Percentiles rank a stretch among this genome's conserved stretches.
phyloP scores from a whole-genome alignment of 2,329 filamentous ascomycete species.

The Aspergillus sp. region DNA sequence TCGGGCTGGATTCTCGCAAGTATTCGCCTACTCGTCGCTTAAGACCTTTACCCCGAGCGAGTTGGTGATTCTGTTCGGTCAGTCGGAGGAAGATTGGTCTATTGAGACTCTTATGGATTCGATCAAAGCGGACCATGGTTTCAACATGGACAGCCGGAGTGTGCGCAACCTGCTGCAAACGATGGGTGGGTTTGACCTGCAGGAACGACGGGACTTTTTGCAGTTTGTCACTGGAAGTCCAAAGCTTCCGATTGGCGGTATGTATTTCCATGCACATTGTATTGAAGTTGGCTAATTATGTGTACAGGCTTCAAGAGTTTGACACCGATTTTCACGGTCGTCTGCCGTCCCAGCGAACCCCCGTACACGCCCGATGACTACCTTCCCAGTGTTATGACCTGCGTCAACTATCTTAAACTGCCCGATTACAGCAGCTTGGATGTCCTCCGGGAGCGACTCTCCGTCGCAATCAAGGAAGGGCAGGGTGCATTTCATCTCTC shows the following conservation, averaged over 20 bases:
- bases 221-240: conserved; percentile 98
- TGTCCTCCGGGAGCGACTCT: conserved; percentile 69
- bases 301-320: conserved; percentile 82
- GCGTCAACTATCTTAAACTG: conserved; percentile 97
- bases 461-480: conserved; percentile 83
- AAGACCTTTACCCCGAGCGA: conserved; percentile 93
- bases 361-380: conserved; percentile 95
- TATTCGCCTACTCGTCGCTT: conserved; percentile 89
- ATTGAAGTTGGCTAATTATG: conserved; percentile 4
- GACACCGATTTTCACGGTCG: conserved; percentile 97
- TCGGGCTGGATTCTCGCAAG: conserved; percentile 81
- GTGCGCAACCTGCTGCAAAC: conserved; percentile 87
- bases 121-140: conserved; percentile 97
- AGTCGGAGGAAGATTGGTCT: conserved; percentile 92
- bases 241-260: conserved; percentile 96
- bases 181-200: conserved; percentile 76
- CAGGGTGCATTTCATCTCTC: conserved; percentile 97
- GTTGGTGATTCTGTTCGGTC: conserved; percentile 87
- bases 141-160: conserved; percentile 95
- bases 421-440: conserved; percentile 83
- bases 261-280: conserved; percentile 21
- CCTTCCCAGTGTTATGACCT: conserved; percentile 99
- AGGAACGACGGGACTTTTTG: conserved; percentile 82
- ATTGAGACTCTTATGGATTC: conserved; percentile 97
- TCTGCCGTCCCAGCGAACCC: conserved; percentile 95